Evolutionary conservation across 208 protist species (phyloP).

Genomic region (Perkinsela sp.): DNA sequence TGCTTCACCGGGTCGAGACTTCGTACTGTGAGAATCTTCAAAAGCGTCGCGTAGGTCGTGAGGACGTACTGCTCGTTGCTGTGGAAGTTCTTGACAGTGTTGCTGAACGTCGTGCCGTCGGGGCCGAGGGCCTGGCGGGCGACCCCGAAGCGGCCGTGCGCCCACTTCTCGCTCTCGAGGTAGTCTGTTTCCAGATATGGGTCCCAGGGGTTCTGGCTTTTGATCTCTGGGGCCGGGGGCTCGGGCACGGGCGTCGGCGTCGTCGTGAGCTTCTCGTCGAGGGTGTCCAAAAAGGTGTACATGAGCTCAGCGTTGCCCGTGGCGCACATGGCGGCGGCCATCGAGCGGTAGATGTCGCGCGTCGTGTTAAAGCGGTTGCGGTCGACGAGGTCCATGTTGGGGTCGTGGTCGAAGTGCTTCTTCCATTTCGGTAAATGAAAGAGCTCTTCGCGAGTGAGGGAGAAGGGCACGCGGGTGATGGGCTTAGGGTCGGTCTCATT

Average conservation of each 20-base stretch:
- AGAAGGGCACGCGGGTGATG: conserved; percentile 44
- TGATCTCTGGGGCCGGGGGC: conserved; percentile 53
- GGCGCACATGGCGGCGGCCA: conserved; percentile 36
- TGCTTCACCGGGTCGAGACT: background rate
- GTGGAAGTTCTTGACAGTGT: conserved; percentile 51
- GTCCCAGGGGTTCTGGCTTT: conserved; percentile 24
- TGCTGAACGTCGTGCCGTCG: conserved; percentile 14
- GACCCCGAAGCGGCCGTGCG: conserved; percentile 19
- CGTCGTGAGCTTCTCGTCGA: conserved; percentile 38
- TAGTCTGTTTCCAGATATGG: conserved; percentile 37
- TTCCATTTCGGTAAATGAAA: conserved; percentile 68
- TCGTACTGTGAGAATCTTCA: background rate
- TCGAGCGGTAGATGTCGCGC: conserved; percentile 45
- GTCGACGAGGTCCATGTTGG: conserved; percentile 57
- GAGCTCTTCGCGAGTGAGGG: conserved; percentile 46
- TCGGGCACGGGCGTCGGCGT: conserved; percentile 61
- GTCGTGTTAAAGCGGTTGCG: conserved; percentile 67
- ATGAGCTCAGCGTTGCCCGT: conserved; percentile 16
- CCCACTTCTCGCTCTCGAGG: conserved; percentile 40
- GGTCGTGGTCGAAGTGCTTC: conserved; percentile 69
- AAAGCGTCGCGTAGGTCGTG: conserved; percentile 7
- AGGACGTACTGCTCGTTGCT: conserved; percentile 50
- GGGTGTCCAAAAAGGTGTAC: conserved; percentile 26
- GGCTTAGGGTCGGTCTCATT: conserved; percentile 63
- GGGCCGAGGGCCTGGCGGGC: conserved; percentile 31